Evolutionary conservation across 768 basidiomycete species (phyloP).

Genomic region (Trametes sanguinea): DNA sequence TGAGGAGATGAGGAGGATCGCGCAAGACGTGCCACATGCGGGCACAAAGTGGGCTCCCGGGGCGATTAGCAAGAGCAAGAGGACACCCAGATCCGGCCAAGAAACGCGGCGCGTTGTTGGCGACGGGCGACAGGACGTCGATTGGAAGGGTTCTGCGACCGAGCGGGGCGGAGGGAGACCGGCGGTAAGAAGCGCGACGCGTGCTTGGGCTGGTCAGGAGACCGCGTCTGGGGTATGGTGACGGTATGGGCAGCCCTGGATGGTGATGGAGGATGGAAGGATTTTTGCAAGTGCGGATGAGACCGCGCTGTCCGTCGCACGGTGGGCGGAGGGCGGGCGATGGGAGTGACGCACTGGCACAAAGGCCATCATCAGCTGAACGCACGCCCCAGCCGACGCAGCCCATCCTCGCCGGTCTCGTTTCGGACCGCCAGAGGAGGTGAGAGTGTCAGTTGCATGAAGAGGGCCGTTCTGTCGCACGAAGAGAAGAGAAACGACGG

Average conservation of each 20-base stretch:
- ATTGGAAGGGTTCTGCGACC: not conserved
- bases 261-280: not conserved
- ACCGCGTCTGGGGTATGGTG: not conserved
- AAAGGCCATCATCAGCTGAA: constrained; percentile 4
- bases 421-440: not conserved
- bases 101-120: not conserved
- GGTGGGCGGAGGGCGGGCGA: not conserved
- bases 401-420: not conserved
- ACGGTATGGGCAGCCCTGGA: not conserved
- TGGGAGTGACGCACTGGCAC: not conserved
- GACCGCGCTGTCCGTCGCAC: not conserved
- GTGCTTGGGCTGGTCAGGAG: constrained; percentile 8
- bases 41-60: not conserved
- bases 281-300: not conserved
- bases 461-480: not conserved
- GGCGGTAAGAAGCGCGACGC: not conserved
- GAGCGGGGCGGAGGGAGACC: not conserved
- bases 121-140: not conserved
- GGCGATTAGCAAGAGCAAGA: not conserved
- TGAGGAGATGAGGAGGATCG: not conserved
- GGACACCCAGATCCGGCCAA: not conserved
- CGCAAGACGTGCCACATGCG: not conserved
- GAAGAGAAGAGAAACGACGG: not conserved
- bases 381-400: not conserved
- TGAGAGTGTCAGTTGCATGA: not conserved